Base-by-base conservation (phyloP, 345 rosid genomes). In the Aquilaria yunnanensis region DNA sequence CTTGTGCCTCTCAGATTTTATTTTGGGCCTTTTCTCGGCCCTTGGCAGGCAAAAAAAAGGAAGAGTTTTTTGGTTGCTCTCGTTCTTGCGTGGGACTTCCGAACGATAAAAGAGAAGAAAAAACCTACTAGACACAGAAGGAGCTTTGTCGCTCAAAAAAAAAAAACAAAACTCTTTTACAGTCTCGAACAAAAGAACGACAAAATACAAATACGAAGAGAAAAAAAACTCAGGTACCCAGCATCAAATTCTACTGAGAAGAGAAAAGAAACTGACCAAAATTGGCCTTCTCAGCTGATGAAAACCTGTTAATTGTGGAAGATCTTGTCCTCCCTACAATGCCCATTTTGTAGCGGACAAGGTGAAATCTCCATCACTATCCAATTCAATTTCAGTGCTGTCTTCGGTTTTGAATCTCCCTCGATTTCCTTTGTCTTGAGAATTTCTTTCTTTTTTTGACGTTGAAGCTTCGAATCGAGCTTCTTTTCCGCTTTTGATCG, bases 271-370 rank as follows among this genome's bases (percentile, higher is more conserved):
- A 59, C 9, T 29, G 13, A 23, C 16, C 57, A 54, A 23, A 23
- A 0, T 54, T 52, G 5, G 43, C 43, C 5, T 37, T 8, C 43
- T 37, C 43, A 37, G 43, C 8, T 37, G 43, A 37, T 37, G 43
- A 37, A 37, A 37, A 37, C 43, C 43, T 37, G 43, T 37, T 37
- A 4, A 57, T 5, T 34, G 37, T 13, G 66, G 65, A 72, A 53
- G 70, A 78, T 66, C 74, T 69, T 75, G 73, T 70, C 68, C 79
- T 71, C 61, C 68, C 64, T 72, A 70, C 75, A 78, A 78, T 78
- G 68, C 60, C 60, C 63, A 63, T 49, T 58, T 67, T 67, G 77
- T 72, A 61, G 75, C 51, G 77, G 79, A 71, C 82, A 75, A 70
- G 79, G 83, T 75, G 72, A 64, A 66, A 16, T 29, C 53, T 31